Conservation (phyloP, 805 yeast species). For the Suhomyces sp. region DNA sequence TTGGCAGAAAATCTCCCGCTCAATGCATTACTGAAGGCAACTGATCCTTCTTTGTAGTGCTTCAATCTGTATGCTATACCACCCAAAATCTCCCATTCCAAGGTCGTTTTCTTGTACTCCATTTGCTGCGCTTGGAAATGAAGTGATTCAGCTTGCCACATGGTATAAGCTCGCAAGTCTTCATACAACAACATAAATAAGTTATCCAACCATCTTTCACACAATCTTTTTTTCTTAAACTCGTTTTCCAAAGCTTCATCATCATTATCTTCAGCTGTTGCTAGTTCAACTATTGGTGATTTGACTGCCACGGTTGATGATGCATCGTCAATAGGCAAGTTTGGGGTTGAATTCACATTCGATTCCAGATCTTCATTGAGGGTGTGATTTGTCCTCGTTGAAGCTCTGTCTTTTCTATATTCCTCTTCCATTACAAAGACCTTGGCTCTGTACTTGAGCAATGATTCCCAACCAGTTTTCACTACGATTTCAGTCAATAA, state of each 20-base stretch:
- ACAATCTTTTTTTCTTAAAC: slow-evolving; percentile 60
- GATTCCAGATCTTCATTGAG: neutral
- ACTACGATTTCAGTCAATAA: slow-evolving; percentile 43
- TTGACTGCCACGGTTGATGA: slow-evolving; percentile 38
- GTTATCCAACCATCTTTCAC: slow-evolving; percentile 75
- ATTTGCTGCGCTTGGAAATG: slow-evolving; percentile 88
- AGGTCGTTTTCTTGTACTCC: slow-evolving; percentile 69
- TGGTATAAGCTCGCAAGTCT: slow-evolving; percentile 76
- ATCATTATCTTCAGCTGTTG: slow-evolving; percentile 9
- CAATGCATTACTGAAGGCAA: slow-evolving; percentile 75
- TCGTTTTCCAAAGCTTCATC: slow-evolving; percentile 31
- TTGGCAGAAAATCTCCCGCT: slow-evolving; percentile 74
- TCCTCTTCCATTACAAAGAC: slow-evolving; percentile 50
- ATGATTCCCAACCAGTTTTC: slow-evolving; percentile 46
- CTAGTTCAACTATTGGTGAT: slow-evolving; percentile 29
- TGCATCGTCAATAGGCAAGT: slow-evolving; percentile 20
- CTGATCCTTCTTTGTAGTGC: slow-evolving; percentile 82
- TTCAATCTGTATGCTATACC: slow-evolving; percentile 79
- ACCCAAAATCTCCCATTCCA: slow-evolving; percentile 94
- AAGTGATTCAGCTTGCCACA: slow-evolving; percentile 89
- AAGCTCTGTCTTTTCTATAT: slow-evolving; percentile 36
- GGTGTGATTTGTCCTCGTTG: neutral
- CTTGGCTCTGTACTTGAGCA: slow-evolving; percentile 44
- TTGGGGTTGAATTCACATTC: neutral
- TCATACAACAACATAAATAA: slow-evolving; percentile 66